phyloP scores from a whole-genome alignment of 139 green algal species.

The Chlorella sorokiniana region DNA sequence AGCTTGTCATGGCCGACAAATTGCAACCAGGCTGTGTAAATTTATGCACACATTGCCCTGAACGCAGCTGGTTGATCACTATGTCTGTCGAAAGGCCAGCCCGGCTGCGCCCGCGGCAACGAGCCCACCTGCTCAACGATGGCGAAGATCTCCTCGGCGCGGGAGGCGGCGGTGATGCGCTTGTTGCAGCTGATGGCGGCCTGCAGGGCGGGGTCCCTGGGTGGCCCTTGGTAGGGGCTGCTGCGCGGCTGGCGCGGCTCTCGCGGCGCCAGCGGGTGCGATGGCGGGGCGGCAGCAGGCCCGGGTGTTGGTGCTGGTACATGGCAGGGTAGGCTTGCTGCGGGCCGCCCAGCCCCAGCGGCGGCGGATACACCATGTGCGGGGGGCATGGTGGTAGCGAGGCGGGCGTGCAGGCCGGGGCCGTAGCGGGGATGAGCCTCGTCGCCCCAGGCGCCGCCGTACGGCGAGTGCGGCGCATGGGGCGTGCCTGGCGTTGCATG shows the following conservation, averaged over 20 bases:
- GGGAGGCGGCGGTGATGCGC: slow-evolving; percentile 40
- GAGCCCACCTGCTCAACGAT: slow-evolving; percentile 22
- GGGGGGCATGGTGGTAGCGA: neutral
- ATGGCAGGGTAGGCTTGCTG: neutral
- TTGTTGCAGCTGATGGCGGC: slow-evolving; percentile 53
- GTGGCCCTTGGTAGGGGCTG: neutral
- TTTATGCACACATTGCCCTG: neutral
- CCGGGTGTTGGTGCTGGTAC: neutral
- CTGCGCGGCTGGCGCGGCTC: too few species aligned
- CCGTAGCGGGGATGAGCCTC: neutral
- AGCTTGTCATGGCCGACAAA: neutral
- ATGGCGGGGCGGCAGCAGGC: neutral
- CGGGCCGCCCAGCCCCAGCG: neutral
- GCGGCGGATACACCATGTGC: neutral
- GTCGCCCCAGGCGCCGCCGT: neutral
- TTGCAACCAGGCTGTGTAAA: neutral
- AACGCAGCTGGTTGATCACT: too few species aligned
- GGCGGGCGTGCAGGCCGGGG: neutral
- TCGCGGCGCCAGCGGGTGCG: neutral
- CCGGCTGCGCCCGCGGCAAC: neutral
- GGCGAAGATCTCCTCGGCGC: slow-evolving; percentile 21
- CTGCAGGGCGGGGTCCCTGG: slow-evolving; percentile 11
- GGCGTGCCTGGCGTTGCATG: neutral
- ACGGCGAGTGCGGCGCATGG: neutral
- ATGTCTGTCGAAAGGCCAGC: neutral